These are phyloP conservation scores for Pleurotus citrinopileatus DNA, from an alignment of 768 basidiomycete genomes.

Conservation along the genomic window DNA sequence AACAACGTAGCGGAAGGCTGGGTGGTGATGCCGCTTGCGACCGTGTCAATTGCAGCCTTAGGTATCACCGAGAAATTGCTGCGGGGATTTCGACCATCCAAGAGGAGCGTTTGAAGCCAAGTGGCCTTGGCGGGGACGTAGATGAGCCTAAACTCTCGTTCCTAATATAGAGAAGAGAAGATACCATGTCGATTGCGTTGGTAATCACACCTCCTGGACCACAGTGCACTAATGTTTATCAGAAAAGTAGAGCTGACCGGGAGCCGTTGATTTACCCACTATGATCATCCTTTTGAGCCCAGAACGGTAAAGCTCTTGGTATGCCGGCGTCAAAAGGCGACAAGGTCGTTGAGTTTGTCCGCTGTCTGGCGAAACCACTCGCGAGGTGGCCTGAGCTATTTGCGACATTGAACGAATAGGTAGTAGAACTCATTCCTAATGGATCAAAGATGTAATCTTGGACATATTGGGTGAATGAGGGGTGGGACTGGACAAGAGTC, in stretches of 20 bases:
- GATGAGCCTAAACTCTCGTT: background rate
- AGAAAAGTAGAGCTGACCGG: background rate
- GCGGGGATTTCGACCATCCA: constrained; percentile 20
- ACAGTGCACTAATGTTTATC: constrained; percentile 16
- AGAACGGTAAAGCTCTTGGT: constrained; percentile 18
- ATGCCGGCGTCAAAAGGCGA: constrained; percentile 21
- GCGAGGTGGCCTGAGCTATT: constrained; percentile 23
- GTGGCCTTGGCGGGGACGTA: constrained; percentile 17
- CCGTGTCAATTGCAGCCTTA: constrained; percentile 18
- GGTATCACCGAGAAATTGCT: constrained; percentile 24
- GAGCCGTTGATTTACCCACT: constrained; percentile 12
- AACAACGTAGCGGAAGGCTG: background rate
- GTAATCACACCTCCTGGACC: constrained; percentile 27
- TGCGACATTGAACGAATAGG: constrained; percentile 24
- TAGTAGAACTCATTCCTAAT: constrained; percentile 23
- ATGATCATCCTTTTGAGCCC: constrained; percentile 21
- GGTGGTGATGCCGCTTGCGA: constrained; percentile 21
- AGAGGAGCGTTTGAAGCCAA: constrained; percentile 27
- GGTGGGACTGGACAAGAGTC: constrained; percentile 13
- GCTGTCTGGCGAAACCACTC: constrained; percentile 19
- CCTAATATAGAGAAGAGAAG: no score
- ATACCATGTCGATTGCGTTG: constrained; percentile 25
- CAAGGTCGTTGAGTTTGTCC: constrained; percentile 15
- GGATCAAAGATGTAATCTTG: constrained; percentile 25
- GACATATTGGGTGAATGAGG: constrained; percentile 22